These are phyloP conservation scores for Beta macrorhiza DNA, from an alignment of 179 eudicot species.

Conservation along the genomic window DNA sequence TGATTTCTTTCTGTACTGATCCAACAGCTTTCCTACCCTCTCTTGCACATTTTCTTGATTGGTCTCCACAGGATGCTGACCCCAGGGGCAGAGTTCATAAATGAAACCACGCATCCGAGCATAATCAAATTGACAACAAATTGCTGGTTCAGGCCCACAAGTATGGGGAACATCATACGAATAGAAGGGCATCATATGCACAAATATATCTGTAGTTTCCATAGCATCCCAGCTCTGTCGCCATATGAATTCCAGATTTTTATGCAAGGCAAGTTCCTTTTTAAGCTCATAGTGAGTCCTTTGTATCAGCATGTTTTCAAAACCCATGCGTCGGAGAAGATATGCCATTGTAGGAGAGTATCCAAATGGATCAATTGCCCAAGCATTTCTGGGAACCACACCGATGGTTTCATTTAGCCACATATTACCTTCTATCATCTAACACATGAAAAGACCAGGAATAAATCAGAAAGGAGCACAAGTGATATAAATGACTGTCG, in stretches of 20 bases:
- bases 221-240: conserved; percentile 92
- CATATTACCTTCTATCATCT: conserved; percentile 97
- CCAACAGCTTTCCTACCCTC: conserved; percentile 71
- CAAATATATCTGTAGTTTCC: conserved; percentile 94
- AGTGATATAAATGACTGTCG: not conserved
- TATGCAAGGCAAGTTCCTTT: conserved; percentile 77
- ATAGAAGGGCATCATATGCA: conserved; percentile 99
- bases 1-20: conserved; percentile 93
- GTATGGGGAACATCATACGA: conserved; percentile 98
- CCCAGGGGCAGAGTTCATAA: conserved; percentile 96
- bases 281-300: conserved; percentile 97
- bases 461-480: conserved; percentile 9
- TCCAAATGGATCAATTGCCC: conserved; percentile 99
- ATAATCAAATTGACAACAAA: conserved; percentile 97
- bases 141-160: conserved; percentile 97
- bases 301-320: conserved; percentile 98
- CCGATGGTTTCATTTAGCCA: conserved; percentile 97
- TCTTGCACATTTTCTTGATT: conserved; percentile 75
- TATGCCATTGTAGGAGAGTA: conserved; percentile 99
- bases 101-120: conserved; percentile 85
- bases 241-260: conserved; percentile 89
- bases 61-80: conserved; percentile 82
- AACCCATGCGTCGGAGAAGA: conserved; percentile 99
- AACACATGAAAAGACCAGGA: conserved; percentile 27
- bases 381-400: conserved; percentile 86